Evolutionary conservation across 768 basidiomycete species (phyloP), one percentile per base, ranked within the genome.

Genomic region (Amanita brunnescens): DNA sequence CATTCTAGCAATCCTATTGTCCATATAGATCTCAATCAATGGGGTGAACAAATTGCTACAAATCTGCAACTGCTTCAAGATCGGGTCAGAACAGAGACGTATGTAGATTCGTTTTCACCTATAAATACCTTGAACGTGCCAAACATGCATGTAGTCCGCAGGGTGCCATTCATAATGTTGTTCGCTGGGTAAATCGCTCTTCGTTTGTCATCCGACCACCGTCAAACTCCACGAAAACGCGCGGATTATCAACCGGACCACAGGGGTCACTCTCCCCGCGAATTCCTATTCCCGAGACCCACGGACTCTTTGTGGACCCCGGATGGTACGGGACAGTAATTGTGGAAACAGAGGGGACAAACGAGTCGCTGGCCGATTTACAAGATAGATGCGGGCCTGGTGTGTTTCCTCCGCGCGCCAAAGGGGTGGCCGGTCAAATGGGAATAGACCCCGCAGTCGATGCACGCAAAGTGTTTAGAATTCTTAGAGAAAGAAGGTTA

Each of bases 261-360:
- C 54, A 64, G 0, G 64, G 63, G 10, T 59, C 2, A 56, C 52
- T 13, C 52, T 59, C 6, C 29, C 39, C 44, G 34, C 59, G 6
- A 71, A 40, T 79, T 10, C 78, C 78, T 0, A 79, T 84, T 8
- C 83, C 83, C 0, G 75, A 76, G 4, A 67, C 75, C 0, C 69
- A 75, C 2, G 72, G 71, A 14, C 72, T 81, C 49, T 75, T 74
- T 37, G 78, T 91, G 12, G 88, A 92, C 61, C 67, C 81, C 3
- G 83, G 85, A 37, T 93, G 90, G 90, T 86, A 83, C 58, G 91
- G 91, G 2, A 84, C 78, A 0, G 76, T 93, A 40, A 78, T 92
- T 23, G 77, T 93, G 21, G 90, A 93, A 70, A 81, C 87, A 9
- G 88, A 91, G 62, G 89, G 89, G 34, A 92, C 91, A 38, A 86